Percentiles rank a stretch among this genome's conserved stretches.
Evolutionary conservation across 1,284 basidiomycete genomes (phyloP).

Genomic region (Ganoderma sp.): DNA sequence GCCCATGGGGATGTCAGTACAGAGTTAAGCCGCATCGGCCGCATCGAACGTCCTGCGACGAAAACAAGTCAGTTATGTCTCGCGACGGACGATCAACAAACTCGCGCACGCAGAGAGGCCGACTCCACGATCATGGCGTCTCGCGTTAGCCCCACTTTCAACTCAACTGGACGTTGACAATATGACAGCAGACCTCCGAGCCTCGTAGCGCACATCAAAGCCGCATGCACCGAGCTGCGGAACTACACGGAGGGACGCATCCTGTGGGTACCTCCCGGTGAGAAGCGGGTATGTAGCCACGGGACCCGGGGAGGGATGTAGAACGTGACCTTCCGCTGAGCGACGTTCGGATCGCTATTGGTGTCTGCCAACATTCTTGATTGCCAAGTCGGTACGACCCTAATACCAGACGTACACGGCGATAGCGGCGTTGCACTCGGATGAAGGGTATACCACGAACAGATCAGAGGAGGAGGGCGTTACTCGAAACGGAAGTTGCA

Average conservation of each 20-base stretch:
- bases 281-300: too few relatives aligned
- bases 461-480: neutral
- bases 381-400: neutral
- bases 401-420: neutral
- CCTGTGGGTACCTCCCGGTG: neutral
- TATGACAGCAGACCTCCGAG: neutral
- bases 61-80: neutral
- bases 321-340: neutral
- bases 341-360: neutral
- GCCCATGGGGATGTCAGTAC: neutral
- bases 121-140: neutral
- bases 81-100: neutral
- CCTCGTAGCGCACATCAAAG: neutral
- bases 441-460: neutral
- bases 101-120: neutral
- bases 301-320: neutral
- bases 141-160: neutral
- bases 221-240: neutral
- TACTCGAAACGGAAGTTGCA: neutral
- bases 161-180: neutral
- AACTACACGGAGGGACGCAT: neutral
- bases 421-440: neutral
- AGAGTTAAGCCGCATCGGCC: neutral
- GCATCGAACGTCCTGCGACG: neutral
- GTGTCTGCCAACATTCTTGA: neutral